These are phyloP conservation scores for Thielaviopsis musarum DNA, from an alignment of 2,329 filamentous ascomycete species.

Conservation along the genomic window DNA sequence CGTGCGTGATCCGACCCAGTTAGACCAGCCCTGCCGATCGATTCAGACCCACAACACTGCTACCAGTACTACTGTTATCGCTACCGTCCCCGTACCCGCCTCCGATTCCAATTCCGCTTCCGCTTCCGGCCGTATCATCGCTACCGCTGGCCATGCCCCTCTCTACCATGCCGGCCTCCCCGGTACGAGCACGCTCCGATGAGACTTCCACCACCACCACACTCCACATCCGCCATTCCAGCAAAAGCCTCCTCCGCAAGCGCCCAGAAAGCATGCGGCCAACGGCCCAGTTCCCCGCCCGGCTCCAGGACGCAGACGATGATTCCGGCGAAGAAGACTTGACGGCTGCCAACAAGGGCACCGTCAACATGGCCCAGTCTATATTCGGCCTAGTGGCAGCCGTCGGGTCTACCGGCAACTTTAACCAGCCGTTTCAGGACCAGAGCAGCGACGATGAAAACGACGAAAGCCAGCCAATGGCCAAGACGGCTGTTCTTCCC, in stretches of 20 bases:
- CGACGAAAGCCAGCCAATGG: conserved; percentile 23
- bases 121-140: too few relatives aligned
- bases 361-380: conserved; percentile 76
- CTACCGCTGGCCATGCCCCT: not conserved
- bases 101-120: not conserved
- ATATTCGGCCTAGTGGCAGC: conserved; percentile 86
- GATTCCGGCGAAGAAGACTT: conserved; percentile 33
- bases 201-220: not conserved
- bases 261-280: conserved; percentile 4
- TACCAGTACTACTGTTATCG: not conserved
- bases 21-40: not conserved
- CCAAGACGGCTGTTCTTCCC: conserved; percentile 26
- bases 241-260: not conserved
- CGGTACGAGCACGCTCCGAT: not conserved
- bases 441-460: conserved; percentile 73
- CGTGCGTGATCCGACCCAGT: too few relatives aligned
- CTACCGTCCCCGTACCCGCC: not conserved
- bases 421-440: conserved; percentile 63
- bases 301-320: conserved; percentile 32
- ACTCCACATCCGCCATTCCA: not conserved
- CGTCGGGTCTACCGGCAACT: conserved; percentile 67
- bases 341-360: conserved; percentile 25
- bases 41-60: not conserved
- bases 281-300: conserved; percentile 31
- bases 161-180: not conserved